These are phyloP conservation scores for Mimosa pudica DNA, from an alignment of 306 rosid species.

Conservation along the genomic window DNA sequence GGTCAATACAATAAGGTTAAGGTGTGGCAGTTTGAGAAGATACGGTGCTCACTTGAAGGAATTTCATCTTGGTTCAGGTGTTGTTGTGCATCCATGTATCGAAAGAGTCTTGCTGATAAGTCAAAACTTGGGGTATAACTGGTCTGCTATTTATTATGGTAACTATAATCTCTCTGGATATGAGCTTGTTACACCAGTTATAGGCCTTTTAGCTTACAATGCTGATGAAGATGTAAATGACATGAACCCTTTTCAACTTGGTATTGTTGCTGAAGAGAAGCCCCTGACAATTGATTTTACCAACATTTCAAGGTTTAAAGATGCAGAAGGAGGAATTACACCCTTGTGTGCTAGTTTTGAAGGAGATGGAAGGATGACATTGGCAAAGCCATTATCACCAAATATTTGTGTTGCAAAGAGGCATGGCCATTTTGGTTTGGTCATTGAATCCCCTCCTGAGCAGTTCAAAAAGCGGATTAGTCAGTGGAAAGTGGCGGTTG, in stretches of 20 bases:
- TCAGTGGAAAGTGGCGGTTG: constrained; percentile 81
- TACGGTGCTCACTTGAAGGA: constrained; percentile 82
- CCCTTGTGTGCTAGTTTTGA: constrained; percentile 85
- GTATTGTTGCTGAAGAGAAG: constrained; percentile 62
- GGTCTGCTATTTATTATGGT: constrained; percentile 71
- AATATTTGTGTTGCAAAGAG: constrained; percentile 64
- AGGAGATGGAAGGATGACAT: constrained; percentile 68
- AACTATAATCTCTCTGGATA: constrained; percentile 74
- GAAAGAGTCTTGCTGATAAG: constrained; percentile 81
- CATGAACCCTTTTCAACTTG: constrained; percentile 78
- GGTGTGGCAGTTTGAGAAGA: constrained; percentile 88
- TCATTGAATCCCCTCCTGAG: constrained; percentile 52
- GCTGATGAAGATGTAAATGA: constrained; percentile 59
- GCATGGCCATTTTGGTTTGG: constrained; percentile 93
- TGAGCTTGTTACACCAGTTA: constrained; percentile 75
- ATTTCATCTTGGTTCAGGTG: constrained; percentile 66
- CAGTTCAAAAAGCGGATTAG: constrained; percentile 53
- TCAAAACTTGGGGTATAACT: constrained; percentile 72
- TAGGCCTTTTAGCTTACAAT: constrained; percentile 81
- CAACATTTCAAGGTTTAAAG: constrained; percentile 46
- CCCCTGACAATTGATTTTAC: constrained; percentile 75
- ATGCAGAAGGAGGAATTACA: constrained; percentile 39
- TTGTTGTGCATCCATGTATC: constrained; percentile 74
- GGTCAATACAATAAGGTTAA: constrained; percentile 58
- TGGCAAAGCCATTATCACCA: constrained; percentile 55